These are phyloP conservation scores for Hyphodiscus sp. DNA, from an alignment of 2,329 filamentous ascomycete genomes.

Conservation along the genomic window DNA sequence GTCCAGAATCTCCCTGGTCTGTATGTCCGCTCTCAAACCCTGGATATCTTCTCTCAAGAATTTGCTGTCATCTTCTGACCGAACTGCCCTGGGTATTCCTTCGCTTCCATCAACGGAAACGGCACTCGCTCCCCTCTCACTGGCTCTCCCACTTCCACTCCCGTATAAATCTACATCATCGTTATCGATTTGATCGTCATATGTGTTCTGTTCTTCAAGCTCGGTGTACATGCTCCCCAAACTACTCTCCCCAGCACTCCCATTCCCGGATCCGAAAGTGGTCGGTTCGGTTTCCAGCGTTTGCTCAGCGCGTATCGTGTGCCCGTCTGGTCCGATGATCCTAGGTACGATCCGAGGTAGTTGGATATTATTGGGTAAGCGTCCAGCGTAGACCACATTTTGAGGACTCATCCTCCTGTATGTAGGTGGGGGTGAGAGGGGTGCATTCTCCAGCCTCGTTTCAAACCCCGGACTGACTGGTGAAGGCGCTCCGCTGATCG, in stretches of 20 bases:
- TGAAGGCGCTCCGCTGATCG: conserved; percentile 12
- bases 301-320: conserved; percentile 16
- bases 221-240: conserved; percentile 53
- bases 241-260: conserved; percentile 34
- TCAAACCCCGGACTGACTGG: conserved; percentile 18
- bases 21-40: conserved; percentile 7
- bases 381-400: conserved; percentile 48
- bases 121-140: not conserved
- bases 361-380: conserved; percentile 43
- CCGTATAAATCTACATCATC: not conserved
- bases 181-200: not conserved
- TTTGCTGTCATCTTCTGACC: conserved; percentile 8
- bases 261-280: conserved; percentile 20
- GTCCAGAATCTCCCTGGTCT: conserved; percentile 11
- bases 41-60: conserved; percentile 15
- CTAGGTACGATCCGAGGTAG: conserved; percentile 30
- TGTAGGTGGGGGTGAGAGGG: conserved; percentile 21
- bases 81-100: conserved; percentile 1
- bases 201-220: conserved; percentile 37
- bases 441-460: conserved; percentile 4
- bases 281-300: conserved; percentile 17
- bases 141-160: conserved; percentile 4
- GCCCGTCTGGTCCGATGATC: conserved; percentile 26
- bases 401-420: conserved; percentile 40
- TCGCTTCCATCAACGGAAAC: not conserved